A percentile compares a stretch with the other conserved stretches of the same genome.
These are phyloP conservation scores for Hirsutella thompsonii DNA, from an alignment of 2,329 filamentous ascomycete species.

Conservation along the genomic window DNA sequence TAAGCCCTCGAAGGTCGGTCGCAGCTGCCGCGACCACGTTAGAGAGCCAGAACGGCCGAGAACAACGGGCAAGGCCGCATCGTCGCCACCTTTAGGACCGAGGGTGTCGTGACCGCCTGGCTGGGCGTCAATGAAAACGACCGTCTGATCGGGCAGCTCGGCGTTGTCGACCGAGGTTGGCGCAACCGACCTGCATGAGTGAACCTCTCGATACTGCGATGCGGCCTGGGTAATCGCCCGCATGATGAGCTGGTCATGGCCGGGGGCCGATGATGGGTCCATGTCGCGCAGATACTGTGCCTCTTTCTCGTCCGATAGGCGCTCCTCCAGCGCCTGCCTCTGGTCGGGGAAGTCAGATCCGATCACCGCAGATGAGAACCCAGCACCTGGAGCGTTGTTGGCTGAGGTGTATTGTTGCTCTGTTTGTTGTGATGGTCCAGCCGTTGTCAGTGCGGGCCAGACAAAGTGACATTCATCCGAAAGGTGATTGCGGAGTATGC, in stretches of 20 bases:
- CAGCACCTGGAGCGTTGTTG: no score
- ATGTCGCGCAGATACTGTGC: no score
- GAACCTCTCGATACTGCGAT: neutral
- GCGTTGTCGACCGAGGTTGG: neutral
- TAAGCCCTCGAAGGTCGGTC: constrained; percentile 23
- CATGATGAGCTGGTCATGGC: constrained; percentile 1
- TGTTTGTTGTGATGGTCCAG: no score
- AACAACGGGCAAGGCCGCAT: neutral
- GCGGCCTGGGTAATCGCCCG: neutral
- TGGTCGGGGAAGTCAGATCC: no score
- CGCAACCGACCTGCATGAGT: neutral
- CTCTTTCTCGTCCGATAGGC: no score
- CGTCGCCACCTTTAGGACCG: neutral
- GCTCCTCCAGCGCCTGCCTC: no score
- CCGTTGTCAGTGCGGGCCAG: no score
- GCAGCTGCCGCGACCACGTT: neutral
- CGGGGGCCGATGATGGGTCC: neutral
- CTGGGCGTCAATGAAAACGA: neutral
- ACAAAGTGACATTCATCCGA: no score
- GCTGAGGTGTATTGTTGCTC: no score
- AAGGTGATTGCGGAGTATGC: no score
- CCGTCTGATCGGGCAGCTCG: neutral
- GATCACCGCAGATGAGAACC: no score
- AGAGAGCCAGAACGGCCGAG: neutral
- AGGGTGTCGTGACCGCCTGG: neutral